Evolutionary conservation across 2,329 filamentous ascomycete genomes (phyloP).

Genomic region (Aspergillus awamori): DNA sequence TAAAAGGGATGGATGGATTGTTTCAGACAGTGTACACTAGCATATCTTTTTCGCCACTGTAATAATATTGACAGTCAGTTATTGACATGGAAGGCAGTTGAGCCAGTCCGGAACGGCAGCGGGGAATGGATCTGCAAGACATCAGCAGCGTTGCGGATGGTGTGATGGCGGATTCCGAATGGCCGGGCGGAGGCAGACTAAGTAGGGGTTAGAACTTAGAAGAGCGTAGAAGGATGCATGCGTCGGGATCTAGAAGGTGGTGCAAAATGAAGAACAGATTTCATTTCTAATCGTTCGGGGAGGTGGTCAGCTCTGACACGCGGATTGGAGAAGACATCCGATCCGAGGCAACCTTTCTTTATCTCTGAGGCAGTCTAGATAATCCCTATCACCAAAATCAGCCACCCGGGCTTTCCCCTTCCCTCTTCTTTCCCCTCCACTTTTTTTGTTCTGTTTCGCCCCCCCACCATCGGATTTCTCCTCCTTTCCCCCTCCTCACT

Average conservation of each 20-base stretch:
- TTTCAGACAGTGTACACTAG: background rate
- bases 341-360: background rate
- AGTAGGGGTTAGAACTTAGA: background rate
- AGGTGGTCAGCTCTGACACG: background rate
- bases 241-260: background rate
- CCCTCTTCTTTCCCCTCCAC: background rate
- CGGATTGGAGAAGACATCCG: background rate
- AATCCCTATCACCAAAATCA: background rate
- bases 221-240: background rate
- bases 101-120: background rate
- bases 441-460: conserved; percentile 2
- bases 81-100: background rate
- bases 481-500: background rate
- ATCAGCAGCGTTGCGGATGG: conserved; percentile 6
- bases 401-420: background rate
- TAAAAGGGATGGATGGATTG: background rate
- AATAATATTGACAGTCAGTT: background rate
- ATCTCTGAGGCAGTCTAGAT: background rate
- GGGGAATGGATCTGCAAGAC: conserved; percentile 8
- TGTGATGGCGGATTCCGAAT: background rate
- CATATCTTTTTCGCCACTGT: background rate
- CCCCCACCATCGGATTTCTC: conserved; percentile 7
- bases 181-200: background rate
- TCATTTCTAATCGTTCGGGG: background rate
- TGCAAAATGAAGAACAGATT: background rate